Evolutionary conservation across 2,329 filamentous ascomycete genomes (phyloP).

Genomic region (Xylariaceae sp.): DNA sequence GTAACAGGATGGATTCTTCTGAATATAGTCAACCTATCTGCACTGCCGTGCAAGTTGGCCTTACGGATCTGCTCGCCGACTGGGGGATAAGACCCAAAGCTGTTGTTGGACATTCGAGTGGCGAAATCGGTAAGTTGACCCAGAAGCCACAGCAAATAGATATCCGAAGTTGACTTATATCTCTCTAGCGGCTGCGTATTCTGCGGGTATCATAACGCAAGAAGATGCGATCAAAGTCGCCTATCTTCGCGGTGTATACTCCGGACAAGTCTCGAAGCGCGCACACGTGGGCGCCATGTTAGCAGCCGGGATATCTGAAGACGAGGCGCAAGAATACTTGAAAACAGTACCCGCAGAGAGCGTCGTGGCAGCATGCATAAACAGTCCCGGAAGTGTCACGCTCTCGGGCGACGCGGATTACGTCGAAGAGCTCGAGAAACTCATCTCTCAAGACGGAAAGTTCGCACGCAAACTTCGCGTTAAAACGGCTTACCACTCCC

Average conservation of each 20-base stretch:
- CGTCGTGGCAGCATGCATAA: slow-evolving; percentile 18
- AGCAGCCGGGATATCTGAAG: background rate
- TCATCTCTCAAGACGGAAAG: slow-evolving; percentile 4
- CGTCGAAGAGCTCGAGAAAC: slow-evolving; percentile 6
- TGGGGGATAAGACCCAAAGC: background rate
- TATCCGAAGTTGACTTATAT: background rate
- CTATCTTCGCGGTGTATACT: background rate
- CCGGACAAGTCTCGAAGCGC: background rate
- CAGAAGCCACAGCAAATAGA: too few relatives aligned
- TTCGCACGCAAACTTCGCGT: slow-evolving; percentile 20
- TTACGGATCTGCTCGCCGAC: background rate
- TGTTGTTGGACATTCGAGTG: background rate
- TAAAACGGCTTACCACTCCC: slow-evolving; percentile 25
- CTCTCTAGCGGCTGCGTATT: slow-evolving; percentile 22
- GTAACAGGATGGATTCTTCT: background rate
- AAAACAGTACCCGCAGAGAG: background rate
- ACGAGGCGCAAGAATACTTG: background rate
- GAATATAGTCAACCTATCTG: background rate
- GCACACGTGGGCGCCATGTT: slow-evolving; percentile 17
- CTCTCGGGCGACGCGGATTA: slow-evolving; percentile 19
- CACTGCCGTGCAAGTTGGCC: background rate
- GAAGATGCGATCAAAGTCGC: background rate
- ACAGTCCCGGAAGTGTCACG: slow-evolving; percentile 21
- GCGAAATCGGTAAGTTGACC: background rate
- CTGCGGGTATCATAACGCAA: background rate